phyloP scores from a whole-genome alignment of 257 asterid genomes.

The Euphrasia confusa region DNA sequence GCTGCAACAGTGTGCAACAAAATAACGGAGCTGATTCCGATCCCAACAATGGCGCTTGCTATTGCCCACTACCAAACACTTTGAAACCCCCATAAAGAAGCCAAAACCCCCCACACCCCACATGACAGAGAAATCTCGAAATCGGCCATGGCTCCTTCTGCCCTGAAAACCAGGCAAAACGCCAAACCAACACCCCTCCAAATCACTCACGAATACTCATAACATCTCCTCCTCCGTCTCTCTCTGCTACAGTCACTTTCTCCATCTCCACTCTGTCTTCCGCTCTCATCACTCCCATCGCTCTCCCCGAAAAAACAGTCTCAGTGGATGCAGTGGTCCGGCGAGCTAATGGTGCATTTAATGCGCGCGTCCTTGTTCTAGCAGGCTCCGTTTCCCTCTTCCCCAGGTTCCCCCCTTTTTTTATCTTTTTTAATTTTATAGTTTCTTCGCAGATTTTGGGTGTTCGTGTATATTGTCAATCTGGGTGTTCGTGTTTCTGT shows the following conservation, averaged over 20 bases:
- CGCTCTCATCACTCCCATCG: slow-evolving; percentile 27
- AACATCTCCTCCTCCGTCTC: slow-evolving; percentile 10
- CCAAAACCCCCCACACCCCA: slow-evolving; percentile 2
- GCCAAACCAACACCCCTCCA: slow-evolving; percentile 26
- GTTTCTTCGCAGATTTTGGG: neutral
- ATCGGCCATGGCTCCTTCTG: slow-evolving; percentile 1
- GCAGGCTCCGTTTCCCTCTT: slow-evolving; percentile 15
- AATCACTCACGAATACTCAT: neutral
- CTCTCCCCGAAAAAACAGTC: slow-evolving; percentile 17
- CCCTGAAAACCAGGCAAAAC: slow-evolving; percentile 25
- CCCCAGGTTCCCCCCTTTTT: slow-evolving; percentile 20
- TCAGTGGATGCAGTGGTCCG: slow-evolving; percentile 10
- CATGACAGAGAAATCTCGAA: neutral
- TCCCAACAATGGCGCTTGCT: neutral
- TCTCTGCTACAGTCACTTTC: slow-evolving; percentile 22
- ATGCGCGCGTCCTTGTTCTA: slow-evolving; percentile 18
- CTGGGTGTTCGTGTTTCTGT: slow-evolving; percentile 11
- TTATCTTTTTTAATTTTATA: neutral
- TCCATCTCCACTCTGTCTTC: slow-evolving; percentile 25
- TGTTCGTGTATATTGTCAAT: neutral
- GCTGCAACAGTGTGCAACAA: slow-evolving; percentile 8
- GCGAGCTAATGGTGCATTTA: slow-evolving; percentile 27
- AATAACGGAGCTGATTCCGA: slow-evolving; percentile 21
- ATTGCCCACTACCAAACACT: neutral
- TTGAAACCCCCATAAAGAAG: slow-evolving; percentile 2